A percentile compares a stretch with the other conserved stretches of the same genome.
These are phyloP conservation scores for Wickerhamomyces alni DNA, from an alignment of 805 yeast genomes.

Conservation along the genomic window DNA sequence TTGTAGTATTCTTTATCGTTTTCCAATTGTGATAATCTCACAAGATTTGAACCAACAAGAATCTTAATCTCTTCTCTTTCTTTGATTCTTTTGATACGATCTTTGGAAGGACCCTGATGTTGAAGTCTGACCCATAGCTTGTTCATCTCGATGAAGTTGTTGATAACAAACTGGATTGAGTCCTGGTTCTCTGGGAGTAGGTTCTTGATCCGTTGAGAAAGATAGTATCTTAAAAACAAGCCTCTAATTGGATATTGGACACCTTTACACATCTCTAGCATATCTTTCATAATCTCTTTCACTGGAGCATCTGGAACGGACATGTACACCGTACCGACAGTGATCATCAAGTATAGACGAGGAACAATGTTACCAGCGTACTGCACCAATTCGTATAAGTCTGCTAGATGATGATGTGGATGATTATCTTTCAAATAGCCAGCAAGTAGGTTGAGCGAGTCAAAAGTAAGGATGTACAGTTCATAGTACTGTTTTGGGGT, in stretches of 20 bases:
- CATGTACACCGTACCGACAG: slow-evolving; percentile 89
- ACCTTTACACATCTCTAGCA: slow-evolving; percentile 97
- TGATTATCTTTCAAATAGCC: slow-evolving; percentile 61
- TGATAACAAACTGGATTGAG: slow-evolving; percentile 70
- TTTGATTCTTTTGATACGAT: slow-evolving; percentile 60
- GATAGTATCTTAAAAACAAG: slow-evolving; percentile 79
- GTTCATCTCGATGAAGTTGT: slow-evolving; percentile 95
- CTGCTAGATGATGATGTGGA: slow-evolving; percentile 70
- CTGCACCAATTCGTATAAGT: slow-evolving; percentile 89
- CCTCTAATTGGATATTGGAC: slow-evolving; percentile 96
- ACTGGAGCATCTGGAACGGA: slow-evolving; percentile 70
- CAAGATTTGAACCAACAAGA: slow-evolving; percentile 88
- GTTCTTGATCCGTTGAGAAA: slow-evolving; percentile 72
- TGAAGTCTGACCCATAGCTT: slow-evolving; percentile 95
- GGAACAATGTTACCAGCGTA: slow-evolving; percentile 94
- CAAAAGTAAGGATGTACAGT: slow-evolving; percentile 76
- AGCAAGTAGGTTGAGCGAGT: slow-evolving; percentile 67
- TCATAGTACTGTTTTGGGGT: slow-evolving; percentile 94
- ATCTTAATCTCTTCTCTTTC: slow-evolving; percentile 89
- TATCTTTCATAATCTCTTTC: slow-evolving; percentile 84
- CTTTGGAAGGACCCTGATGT: slow-evolving; percentile 90
- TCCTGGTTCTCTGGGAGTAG: slow-evolving; percentile 43
- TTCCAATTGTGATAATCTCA: slow-evolving; percentile 80
- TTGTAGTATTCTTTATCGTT: slow-evolving; percentile 47
- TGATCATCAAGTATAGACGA: slow-evolving; percentile 87